Conservation (phyloP, 1,284 basidiomycete genomes). For the Waitea zeae region DNA sequence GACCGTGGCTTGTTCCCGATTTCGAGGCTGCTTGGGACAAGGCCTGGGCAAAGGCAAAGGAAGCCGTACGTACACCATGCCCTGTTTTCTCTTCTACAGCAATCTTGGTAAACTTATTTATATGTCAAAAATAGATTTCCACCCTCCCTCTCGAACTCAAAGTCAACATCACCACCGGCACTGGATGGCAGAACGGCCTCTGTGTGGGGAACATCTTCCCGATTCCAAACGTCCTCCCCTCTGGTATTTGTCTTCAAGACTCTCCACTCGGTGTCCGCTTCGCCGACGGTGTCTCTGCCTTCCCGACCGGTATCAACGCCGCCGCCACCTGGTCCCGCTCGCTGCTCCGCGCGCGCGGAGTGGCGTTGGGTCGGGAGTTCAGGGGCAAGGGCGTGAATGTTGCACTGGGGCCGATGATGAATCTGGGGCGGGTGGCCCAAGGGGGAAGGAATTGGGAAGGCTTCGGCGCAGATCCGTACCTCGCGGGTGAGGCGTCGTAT, state of each 20-base stretch:
- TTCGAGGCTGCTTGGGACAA: constrained; percentile 22
- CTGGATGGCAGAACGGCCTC: constrained; percentile 24
- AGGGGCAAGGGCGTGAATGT: constrained; percentile 68
- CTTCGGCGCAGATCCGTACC: constrained; percentile 64
- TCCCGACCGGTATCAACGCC: constrained; percentile 41
- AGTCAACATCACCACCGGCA: constrained; percentile 18
- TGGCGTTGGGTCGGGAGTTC: constrained; percentile 66
- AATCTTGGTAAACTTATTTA: neutral
- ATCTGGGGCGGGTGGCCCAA: constrained; percentile 45
- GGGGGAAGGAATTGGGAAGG: constrained; percentile 80
- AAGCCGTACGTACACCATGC: too few species aligned
- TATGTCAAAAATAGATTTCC: constrained; percentile 6
- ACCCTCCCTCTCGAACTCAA: constrained; percentile 19
- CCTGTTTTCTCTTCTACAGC: constrained; percentile 7
- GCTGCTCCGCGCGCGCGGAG: constrained; percentile 55
- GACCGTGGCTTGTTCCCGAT: constrained; percentile 19
- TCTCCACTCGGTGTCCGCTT: constrained; percentile 26
- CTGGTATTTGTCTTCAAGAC: constrained; percentile 17
- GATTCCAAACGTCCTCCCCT: constrained; percentile 5
- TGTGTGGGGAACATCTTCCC: constrained; percentile 25
- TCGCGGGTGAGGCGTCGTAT: constrained; percentile 54
- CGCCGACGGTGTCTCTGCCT: constrained; percentile 36
- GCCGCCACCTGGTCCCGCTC: constrained; percentile 42
- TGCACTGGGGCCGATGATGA: constrained; percentile 50
- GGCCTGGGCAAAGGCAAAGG: constrained; percentile 19